These are phyloP conservation scores for Aspergillus pseudoglaucus DNA, from an alignment of 2,329 filamentous ascomycete genomes.

Conservation along the genomic window DNA sequence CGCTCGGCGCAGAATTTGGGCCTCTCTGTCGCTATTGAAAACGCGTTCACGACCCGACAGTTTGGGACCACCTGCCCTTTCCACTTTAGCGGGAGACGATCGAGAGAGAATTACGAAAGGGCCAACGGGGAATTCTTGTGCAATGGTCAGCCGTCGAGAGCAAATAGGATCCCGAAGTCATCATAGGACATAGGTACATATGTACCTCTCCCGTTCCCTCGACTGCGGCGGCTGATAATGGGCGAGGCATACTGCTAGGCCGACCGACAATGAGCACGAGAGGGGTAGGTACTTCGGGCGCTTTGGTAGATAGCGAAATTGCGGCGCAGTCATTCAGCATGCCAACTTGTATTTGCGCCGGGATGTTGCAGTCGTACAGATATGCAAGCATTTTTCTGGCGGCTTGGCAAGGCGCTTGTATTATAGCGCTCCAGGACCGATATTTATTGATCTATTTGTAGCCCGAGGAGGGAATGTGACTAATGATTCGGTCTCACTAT, in stretches of 20 bases:
- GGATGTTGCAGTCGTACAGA: constrained; percentile 9
- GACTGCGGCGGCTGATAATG: not conserved
- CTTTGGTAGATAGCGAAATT: constrained; percentile 2
- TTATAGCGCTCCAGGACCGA: no score
- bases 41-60: constrained; percentile 20
- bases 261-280: constrained; percentile 1
- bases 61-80: constrained; percentile 10
- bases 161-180: no score
- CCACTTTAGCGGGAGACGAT: not conserved
- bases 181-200: no score
- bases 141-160: not conserved
- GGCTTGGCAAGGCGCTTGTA: constrained; percentile 30
- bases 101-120: not conserved
- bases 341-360: not conserved
- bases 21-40: not conserved
- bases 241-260: constrained; percentile 2
- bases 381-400: constrained; percentile 17
- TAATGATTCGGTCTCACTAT: not conserved
- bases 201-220: no score
- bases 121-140: not conserved
- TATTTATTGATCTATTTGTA: no score
- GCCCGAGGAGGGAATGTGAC: not conserved
- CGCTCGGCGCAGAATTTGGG: not conserved
- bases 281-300: constrained; percentile 1
- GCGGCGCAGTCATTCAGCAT: constrained; percentile 19